Base-by-base conservation (phyloP, 139 green algal genomes). In the Micractinium sp. region DNA sequence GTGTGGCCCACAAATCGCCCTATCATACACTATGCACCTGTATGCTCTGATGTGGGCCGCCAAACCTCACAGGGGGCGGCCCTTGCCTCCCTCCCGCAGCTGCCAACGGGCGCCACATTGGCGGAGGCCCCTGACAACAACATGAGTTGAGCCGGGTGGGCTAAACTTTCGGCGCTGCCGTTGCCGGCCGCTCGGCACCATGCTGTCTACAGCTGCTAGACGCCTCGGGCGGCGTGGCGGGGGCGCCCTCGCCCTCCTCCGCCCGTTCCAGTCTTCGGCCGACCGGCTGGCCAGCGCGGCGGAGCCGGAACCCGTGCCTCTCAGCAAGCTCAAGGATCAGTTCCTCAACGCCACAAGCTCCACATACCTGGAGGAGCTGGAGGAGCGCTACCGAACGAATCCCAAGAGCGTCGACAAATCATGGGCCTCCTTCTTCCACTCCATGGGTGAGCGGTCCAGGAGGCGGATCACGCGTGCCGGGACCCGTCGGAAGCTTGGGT, bases 301-400 rank as follows among this genome's bases (percentile, higher is more conserved):
- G 47, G 78, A 75, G 61, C 95, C 95, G 18, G 95, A 97, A 84
- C 90, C 97, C 1, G 97, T 99, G 79, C 92, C 96, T 27, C 90
- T 99, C 29, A 85, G 86, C 25, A 98, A 99, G 91, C 90, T 99
- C 16, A 97, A 97, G 88, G 98, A 99, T 90, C 95, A 93, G 63
- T 99, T 99, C 87, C 95, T 99, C 25, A 95, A 99, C 87, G 98
- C 95, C 36, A 99, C 95, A 33, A 96, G 88, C 85, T 93, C 82
- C 33, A 95, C 95, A 1, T 98, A 99, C 89, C 90, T 99, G 66
- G 97, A 99, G 91, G 94, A 98, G 85, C 93, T 99, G 76, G 95
- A 99, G 93, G 91, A 97, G 86, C 91, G 93, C 19, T 99, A 96
- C 78, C 90, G 95, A 39, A 87, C 89, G 27, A 95, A 99, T 87